A percentile compares a stretch with the other conserved stretches of the same genome.
phyloP scores from a whole-genome alignment of 345 rosid species.

The Anacardium occidentale region DNA sequence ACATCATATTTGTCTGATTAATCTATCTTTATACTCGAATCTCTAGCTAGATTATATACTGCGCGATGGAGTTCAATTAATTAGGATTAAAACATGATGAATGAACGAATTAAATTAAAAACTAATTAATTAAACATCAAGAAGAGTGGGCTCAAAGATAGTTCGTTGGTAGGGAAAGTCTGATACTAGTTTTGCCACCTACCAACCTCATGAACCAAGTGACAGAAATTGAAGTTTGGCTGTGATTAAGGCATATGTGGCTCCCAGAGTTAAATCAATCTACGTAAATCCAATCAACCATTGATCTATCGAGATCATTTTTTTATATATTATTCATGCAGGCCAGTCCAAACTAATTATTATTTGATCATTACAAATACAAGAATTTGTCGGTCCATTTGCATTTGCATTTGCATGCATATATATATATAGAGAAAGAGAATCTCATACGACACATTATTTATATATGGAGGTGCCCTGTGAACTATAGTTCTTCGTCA shows the following conservation, averaged over 20 bases:
- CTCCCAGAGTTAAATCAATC: slow-evolving; percentile 23
- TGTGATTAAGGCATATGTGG: slow-evolving; percentile 19
- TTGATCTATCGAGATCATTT: background rate
- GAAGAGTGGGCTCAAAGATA: background rate
- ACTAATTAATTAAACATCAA: too few relatives aligned
- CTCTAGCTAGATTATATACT: too few relatives aligned
- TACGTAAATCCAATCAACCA: background rate
- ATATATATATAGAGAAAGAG: too few relatives aligned
- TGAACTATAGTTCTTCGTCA: too few relatives aligned
- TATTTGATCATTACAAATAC: background rate
- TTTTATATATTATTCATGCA: background rate
- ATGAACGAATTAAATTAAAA: background rate
- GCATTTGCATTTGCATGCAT: too few relatives aligned
- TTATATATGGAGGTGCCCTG: too few relatives aligned
- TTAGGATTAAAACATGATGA: background rate
- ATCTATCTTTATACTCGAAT: too few relatives aligned
- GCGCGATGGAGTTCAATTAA: too few relatives aligned
- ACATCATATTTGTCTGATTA: too few relatives aligned
- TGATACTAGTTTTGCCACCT: background rate
- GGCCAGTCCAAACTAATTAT: background rate
- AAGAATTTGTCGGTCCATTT: slow-evolving; percentile 22
- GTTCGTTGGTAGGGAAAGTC: background rate
- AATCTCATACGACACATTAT: too few relatives aligned
- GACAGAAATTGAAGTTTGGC: slow-evolving; percentile 4
- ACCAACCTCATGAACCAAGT: slow-evolving; percentile 8